Percentiles rank a stretch among this genome's conserved stretches.
phyloP scores from a whole-genome alignment of 2,329 filamentous ascomycete species.

The Neofusicoccum sp. region DNA sequence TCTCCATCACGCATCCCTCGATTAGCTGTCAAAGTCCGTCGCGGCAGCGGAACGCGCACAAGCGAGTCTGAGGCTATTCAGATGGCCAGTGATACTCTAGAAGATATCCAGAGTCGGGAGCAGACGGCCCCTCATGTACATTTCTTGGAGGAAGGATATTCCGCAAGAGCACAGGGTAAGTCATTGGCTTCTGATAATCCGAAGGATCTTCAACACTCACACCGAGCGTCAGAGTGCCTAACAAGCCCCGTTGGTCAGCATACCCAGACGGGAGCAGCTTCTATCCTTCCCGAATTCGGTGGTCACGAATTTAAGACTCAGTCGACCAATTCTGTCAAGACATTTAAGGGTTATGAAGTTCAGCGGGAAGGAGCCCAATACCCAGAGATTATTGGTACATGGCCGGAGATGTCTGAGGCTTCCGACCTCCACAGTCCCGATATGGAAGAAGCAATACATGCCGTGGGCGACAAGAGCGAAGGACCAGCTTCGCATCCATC shows the following conservation, averaged over 20 bases:
- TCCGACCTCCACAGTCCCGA: too few relatives aligned
- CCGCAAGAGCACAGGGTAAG: neutral
- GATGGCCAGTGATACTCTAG: neutral
- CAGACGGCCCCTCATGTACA: neutral
- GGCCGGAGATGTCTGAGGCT: neutral
- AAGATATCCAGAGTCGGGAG: neutral
- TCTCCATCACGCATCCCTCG: constrained; percentile 5
- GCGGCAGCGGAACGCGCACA: neutral
- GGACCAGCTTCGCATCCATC: neutral
- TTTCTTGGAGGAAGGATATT: neutral
- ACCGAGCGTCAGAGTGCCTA: neutral
- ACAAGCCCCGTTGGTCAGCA: neutral
- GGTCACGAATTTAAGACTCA: neutral
- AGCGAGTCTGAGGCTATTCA: neutral
- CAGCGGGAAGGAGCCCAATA: neutral
- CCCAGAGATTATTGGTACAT: neutral
- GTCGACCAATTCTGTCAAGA: neutral
- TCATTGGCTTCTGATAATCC: neutral
- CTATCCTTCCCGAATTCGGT: too few relatives aligned
- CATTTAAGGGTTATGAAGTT: neutral
- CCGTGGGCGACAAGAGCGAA: neutral
- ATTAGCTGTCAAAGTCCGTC: neutral
- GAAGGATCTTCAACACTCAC: neutral
- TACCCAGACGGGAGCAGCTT: too few relatives aligned
- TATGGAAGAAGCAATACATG: too few relatives aligned